Conservation (phyloP, 2,329 filamentous ascomycete species). For the Aspergillus thermomutatus region DNA sequence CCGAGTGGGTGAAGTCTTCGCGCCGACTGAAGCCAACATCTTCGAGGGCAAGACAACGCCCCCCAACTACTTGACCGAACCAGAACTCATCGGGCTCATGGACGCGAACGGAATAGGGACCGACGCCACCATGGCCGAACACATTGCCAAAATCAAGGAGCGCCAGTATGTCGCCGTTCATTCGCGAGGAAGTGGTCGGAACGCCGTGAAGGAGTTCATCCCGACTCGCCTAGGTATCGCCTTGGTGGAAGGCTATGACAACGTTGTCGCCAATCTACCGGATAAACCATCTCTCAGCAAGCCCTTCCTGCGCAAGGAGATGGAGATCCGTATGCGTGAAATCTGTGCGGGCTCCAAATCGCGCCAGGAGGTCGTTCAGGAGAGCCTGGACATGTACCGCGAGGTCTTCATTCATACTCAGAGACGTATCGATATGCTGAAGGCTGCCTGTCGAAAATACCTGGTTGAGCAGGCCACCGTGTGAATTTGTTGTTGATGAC, state of each 20-base stretch:
- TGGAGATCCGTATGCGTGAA: slow-evolving; percentile 94
- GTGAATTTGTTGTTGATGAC: slow-evolving; percentile 5
- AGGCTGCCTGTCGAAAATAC: slow-evolving; percentile 57
- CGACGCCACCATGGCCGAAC: slow-evolving; percentile 98
- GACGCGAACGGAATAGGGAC: slow-evolving; percentile 98
- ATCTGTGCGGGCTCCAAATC: slow-evolving; percentile 86
- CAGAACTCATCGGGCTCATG: slow-evolving; percentile 94
- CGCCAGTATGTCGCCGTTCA: slow-evolving; percentile 77
- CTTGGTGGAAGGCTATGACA: slow-evolving; percentile 89
- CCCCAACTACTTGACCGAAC: slow-evolving; percentile 86
- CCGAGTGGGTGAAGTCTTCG: slow-evolving; percentile 73
- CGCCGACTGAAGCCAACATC: slow-evolving; percentile 84
- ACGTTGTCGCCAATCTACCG: slow-evolving; percentile 79
- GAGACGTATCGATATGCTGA: slow-evolving; percentile 65
- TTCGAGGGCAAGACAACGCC: slow-evolving; percentile 84
- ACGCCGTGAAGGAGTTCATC: slow-evolving; percentile 75
- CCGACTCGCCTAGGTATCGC: slow-evolving; percentile 89
- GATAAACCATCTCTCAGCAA: slow-evolving; percentile 72
- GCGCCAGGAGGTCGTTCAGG: slow-evolving; percentile 69
- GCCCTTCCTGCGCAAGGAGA: slow-evolving; percentile 94
- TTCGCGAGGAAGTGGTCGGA: slow-evolving; percentile 48
- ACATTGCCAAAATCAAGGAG: slow-evolving; percentile 93
- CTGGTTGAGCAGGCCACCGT: slow-evolving; percentile 40
- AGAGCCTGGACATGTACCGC: slow-evolving; percentile 83
- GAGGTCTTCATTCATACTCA: slow-evolving; percentile 80